Evolutionary conservation across 1,284 basidiomycete genomes (phyloP).

Genomic region (Moniliella sp.): DNA sequence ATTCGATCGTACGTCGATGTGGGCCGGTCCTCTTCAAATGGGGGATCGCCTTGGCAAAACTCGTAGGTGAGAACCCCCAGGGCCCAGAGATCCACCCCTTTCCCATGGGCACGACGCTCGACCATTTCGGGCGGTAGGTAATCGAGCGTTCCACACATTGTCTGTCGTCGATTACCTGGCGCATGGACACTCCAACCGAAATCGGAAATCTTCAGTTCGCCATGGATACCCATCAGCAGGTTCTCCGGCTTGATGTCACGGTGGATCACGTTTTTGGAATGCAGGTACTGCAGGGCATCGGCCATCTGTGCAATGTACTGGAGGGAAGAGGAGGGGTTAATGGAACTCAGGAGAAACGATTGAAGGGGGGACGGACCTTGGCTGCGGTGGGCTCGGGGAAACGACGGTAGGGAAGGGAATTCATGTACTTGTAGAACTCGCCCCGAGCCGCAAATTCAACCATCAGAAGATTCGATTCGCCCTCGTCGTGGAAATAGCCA

Average conservation of each 20-base stretch:
- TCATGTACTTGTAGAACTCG: slow-evolving; percentile 83
- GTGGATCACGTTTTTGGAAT: slow-evolving; percentile 90
- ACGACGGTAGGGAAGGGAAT: slow-evolving; percentile 45
- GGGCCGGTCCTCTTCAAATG: slow-evolving; percentile 65
- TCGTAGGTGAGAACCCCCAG: slow-evolving; percentile 87
- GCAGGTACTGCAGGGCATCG: slow-evolving; percentile 76
- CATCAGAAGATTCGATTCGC: slow-evolving; percentile 93
- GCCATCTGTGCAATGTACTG: slow-evolving; percentile 95
- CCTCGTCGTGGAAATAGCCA: slow-evolving; percentile 91
- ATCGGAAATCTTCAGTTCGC: slow-evolving; percentile 92
- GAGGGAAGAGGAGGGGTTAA: neutral
- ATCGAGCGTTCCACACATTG: slow-evolving; percentile 82
- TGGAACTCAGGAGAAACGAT: too few relatives aligned
- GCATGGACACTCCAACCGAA: slow-evolving; percentile 99
- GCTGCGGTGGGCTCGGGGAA: slow-evolving; percentile 71
- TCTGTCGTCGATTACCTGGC: slow-evolving; percentile 64
- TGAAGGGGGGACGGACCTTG: slow-evolving; percentile 30
- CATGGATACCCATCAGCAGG: slow-evolving; percentile 73
- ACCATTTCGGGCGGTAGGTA: slow-evolving; percentile 98
- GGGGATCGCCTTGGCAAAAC: slow-evolving; percentile 72
- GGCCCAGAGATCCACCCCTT: slow-evolving; percentile 88
- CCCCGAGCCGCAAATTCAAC: slow-evolving; percentile 86
- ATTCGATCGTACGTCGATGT: slow-evolving; percentile 27
- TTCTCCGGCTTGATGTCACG: slow-evolving; percentile 99
- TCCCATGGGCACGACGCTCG: slow-evolving; percentile 61